Percentiles rank a stretch among this genome's conserved stretches.
Evolutionary conservation across 495 filamentous ascomycete genomes (phyloP).

Genomic region (Penicillium macrosclerotiorum): DNA sequence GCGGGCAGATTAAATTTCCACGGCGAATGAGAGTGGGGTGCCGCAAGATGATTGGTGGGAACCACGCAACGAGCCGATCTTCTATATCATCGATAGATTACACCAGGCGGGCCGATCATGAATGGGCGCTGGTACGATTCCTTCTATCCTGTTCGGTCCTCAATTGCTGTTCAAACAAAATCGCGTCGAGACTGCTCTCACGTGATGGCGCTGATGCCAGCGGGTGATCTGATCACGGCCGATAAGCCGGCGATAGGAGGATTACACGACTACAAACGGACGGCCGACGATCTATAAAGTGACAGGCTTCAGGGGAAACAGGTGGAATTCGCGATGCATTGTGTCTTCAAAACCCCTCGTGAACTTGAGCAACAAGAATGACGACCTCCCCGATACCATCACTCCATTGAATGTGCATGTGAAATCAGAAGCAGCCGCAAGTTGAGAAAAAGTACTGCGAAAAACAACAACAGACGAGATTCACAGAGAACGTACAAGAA

Average conservation of each 20-base stretch:
- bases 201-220: constrained; percentile 30
- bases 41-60: constrained; percentile 30
- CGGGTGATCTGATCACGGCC: constrained; percentile 16
- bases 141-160: not conserved
- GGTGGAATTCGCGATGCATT: constrained; percentile 13
- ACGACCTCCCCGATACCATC: constrained; percentile 8
- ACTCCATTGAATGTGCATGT: constrained; percentile 16
- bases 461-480: constrained; percentile 4
- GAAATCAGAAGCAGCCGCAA: constrained; percentile 1
- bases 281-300: too few relatives aligned
- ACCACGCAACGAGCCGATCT: constrained; percentile 13
- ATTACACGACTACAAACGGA: not conserved
- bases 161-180: not conserved
- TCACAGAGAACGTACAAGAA: too few relatives aligned
- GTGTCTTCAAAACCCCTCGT: constrained; percentile 11
- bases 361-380: constrained; percentile 10
- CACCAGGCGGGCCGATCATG: too few relatives aligned
- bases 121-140: not conserved
- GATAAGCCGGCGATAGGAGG: constrained; percentile 6
- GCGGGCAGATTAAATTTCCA: constrained; percentile 37
- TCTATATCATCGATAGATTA: too few relatives aligned
- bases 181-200: constrained; percentile 22
- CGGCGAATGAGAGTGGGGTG: constrained; percentile 32
- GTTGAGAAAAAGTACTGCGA: not conserved
- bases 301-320: too few relatives aligned